Base-by-base conservation (phyloP, 306 rosid genomes). In the Casuarina cunninghamiana region DNA sequence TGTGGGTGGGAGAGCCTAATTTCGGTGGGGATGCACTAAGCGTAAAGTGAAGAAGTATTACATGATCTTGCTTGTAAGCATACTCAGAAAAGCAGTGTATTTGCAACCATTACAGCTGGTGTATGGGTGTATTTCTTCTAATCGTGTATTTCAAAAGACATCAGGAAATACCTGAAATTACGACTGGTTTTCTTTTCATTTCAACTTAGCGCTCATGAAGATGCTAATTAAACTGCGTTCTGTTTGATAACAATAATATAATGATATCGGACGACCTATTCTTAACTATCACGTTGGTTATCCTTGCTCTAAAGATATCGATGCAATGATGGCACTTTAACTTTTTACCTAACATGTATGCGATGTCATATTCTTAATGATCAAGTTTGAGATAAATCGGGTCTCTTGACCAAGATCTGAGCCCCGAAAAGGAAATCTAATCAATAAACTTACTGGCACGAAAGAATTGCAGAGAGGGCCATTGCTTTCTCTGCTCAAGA, bases 61-160 rank as follows among this genome's bases (percentile, higher is more conserved):
- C 76, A 42, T 66, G 50, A 66, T 83, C 38, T 83, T 76, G 76
- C 84, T 80, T 83, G 43, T 67, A 83, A 79, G 87, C 84, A 72
- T 79, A 65, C 77, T 58, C 63, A 83, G 67, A 70, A 66, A 32
- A 79, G 79, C 62, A 76, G 81, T 83, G 73, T 72, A 79, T 57
- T 79, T 75, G 54, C 81, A 75, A 75, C 86, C 70, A 83, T 83
- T 75, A 78, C 86, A 73, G 72, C 73, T 61, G 60, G 71, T 53
- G 17, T 78, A 69, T 74, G 65, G 63, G 77, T 53, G 69, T 75
- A 71, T 69, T 54, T 17, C 61, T 54, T 32, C 17, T n/a, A 54
- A 17, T n/a, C 8, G 11, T 16, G 21, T 5, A 9, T 26, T 54
- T 54, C 8, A 55, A 55, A n/a, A 55, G 37, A 19, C 35, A 55